Conservation (phyloP, 441 rosid genomes). For the Kokia cookei region DNA sequence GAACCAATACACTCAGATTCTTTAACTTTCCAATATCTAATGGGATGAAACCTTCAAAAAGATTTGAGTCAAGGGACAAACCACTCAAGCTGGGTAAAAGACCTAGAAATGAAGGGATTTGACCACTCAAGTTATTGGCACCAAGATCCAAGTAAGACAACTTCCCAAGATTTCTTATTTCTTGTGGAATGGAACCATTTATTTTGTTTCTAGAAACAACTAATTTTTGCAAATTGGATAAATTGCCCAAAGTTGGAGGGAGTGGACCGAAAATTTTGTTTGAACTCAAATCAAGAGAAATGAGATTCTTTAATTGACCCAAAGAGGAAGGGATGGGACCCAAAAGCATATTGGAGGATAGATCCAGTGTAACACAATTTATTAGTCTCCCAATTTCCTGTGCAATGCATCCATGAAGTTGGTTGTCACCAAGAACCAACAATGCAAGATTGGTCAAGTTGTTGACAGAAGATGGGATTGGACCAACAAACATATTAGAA, state of each 20-base stretch:
- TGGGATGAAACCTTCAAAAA: not conserved
- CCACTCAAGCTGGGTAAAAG: not conserved
- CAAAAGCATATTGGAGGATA: not conserved
- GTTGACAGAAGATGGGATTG: not conserved
- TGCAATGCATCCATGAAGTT: too few relatives aligned
- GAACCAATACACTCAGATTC: not conserved
- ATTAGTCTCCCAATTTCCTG: too few relatives aligned
- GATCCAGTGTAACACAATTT: too few relatives aligned
- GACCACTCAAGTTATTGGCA: too few relatives aligned
- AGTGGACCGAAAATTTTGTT: not conserved
- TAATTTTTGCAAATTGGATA: not conserved
- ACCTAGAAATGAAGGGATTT: too few relatives aligned
- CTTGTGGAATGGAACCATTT: not conserved
- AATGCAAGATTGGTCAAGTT: too few relatives aligned
- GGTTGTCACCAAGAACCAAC: not conserved
- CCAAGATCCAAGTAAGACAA: too few relatives aligned
- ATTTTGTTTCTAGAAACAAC: not conserved
- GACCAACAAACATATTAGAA: not conserved
- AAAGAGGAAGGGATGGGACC: not conserved
- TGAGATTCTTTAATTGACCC: too few relatives aligned
- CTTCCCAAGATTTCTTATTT: too few relatives aligned
- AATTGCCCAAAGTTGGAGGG: not conserved
- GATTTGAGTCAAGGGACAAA: not conserved
- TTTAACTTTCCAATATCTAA: not conserved
- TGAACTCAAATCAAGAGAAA: too few relatives aligned